Conservation (phyloP, 495 filamentous ascomycete species). For the Pyronema omphalodes region DNA sequence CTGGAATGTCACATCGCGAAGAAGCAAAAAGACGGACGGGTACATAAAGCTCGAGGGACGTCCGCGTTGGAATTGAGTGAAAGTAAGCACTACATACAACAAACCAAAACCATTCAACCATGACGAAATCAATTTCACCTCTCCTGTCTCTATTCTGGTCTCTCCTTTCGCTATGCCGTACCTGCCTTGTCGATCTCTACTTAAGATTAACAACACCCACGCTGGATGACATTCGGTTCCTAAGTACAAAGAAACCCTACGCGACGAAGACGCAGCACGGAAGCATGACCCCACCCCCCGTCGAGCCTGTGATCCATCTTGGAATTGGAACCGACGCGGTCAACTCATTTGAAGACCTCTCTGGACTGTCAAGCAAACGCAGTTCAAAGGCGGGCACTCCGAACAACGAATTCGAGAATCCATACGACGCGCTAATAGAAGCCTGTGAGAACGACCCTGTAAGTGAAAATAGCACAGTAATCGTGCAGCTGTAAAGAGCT, state of each 20-base stretch:
- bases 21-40: no score
- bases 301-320: background rate
- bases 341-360: conserved; percentile 40
- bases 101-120: no score
- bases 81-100: no score
- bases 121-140: background rate
- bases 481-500: no score
- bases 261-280: background rate
- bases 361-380: conserved; percentile 26
- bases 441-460: conserved; percentile 42
- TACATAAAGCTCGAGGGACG: no score
- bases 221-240: background rate
- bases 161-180: background rate
- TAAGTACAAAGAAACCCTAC: background rate
- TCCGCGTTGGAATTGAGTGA: no score
- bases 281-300: background rate
- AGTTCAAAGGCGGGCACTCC: conserved; percentile 5
- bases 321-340: conserved; percentile 26
- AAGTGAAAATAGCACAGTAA: conserved; percentile 9
- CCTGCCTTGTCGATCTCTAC: background rate
- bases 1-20: no score
- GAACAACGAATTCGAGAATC: conserved; percentile 38
- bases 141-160: background rate
- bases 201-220: background rate
- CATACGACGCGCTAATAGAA: conserved; percentile 57